Percentiles rank a stretch among this genome's conserved stretches.
These are phyloP conservation scores for Penicillium subrubescens DNA, from an alignment of 495 filamentous ascomycete genomes.

Conservation along the genomic window DNA sequence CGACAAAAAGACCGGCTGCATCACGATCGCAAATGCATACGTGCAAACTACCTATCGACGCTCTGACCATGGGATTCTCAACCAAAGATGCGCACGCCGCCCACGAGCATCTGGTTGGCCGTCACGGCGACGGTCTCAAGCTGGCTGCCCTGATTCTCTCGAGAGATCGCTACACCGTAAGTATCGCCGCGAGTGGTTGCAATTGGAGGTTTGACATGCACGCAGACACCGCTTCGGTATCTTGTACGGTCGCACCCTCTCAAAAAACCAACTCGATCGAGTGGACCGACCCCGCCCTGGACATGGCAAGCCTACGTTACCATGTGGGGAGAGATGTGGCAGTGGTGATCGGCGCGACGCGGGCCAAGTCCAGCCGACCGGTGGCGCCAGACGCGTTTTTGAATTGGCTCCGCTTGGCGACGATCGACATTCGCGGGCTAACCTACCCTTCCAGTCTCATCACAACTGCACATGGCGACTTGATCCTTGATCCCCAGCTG, in stretches of 20 bases:
- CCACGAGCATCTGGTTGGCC: constrained; percentile 15
- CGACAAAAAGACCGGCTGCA: constrained; percentile 14
- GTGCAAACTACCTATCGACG: constrained; percentile 8
- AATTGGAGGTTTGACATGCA: too few relatives aligned
- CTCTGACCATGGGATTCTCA: constrained; percentile 9
- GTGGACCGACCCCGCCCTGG: constrained; percentile 1
- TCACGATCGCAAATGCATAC: constrained; percentile 14
- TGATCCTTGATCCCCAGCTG: not conserved
- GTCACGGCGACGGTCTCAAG: constrained; percentile 34
- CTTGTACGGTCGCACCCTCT: too few relatives aligned
- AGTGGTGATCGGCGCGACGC: constrained; percentile 18
- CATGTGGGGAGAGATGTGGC: constrained; percentile 26
- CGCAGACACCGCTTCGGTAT: too few relatives aligned
- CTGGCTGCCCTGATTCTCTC: constrained; percentile 26
- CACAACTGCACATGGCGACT: not conserved
- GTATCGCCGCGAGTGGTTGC: constrained; percentile 16
- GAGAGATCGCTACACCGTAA: constrained; percentile 19
- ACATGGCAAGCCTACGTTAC: constrained; percentile 11
- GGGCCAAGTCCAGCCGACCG: constrained; percentile 8
- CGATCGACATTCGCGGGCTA: not conserved
- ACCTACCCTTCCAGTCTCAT: not conserved
- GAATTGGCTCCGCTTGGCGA: not conserved
- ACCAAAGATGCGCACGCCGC: not conserved
- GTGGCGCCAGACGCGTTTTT: constrained; percentile 3
- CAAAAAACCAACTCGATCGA: too few relatives aligned